Base-by-base conservation (phyloP, 73 alveolate genomes). In the Paramecium pentaurelia region DNA sequence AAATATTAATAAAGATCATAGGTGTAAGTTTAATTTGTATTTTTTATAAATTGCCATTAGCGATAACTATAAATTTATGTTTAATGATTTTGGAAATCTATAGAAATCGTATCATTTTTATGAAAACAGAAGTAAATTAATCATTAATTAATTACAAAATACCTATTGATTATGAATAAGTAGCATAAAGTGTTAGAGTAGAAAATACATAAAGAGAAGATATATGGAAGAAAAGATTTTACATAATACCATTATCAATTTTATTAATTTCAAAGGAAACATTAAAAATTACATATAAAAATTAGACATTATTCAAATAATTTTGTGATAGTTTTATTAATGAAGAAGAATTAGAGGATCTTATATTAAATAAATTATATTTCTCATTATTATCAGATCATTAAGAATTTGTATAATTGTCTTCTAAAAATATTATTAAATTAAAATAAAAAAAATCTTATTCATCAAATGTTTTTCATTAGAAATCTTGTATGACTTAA, bases 221-320 rank as follows among this genome's bases (percentile, higher is more conserved):
- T 47, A 18, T 80, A 18, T 80, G 91, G 91, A 80, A 80, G 75
- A 80, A 45, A 80, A 18, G 91, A 80, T 28, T 80, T 14, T 40
- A 80, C 10, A 20, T 18, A 7, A 4, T 80, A 10, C 91, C 91
- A 4, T 20, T 80, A 44, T 80, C 91, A 27, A 49, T 80, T 16
- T 4, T 80, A 49, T n/a, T 80, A 32, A 47, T 80, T 6, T 25
- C 47, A 3, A 80, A 80, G 16, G 71, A 40, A 27, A 80, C 49
- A 22, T 37, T 80, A 45, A 18, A 80, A 44, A 80, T 80, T 32
- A 80, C 91, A 7, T 47, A 80, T 49, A 45, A 42, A 45, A 80
- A 80, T 80, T 7, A 44, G 18, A 47, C 71, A 0, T 42, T 80
- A 80, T 42, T 42, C n/a, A 44, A 80, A 12, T 80, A 45, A 25